phyloP scores from a whole-genome alignment of 2,329 filamentous ascomycete genomes.

The Sporothrix euskadiensis region DNA sequence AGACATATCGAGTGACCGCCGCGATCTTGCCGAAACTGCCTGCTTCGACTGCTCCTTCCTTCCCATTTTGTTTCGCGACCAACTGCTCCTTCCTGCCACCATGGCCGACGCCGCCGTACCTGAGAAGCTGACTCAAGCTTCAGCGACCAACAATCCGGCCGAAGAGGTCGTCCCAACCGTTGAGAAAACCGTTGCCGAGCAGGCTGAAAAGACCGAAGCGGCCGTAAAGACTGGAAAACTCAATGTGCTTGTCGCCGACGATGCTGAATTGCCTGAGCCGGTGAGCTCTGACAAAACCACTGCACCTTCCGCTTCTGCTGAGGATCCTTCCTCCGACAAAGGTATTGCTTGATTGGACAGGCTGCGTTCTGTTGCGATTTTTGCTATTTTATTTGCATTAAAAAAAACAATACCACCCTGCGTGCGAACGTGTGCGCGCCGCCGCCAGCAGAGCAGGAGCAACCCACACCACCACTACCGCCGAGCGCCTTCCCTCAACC shows the following conservation, averaged over 20 bases:
- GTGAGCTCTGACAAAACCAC: not conserved
- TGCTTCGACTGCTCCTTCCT: not conserved
- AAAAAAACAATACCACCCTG: conserved; percentile 21
- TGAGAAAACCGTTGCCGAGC: not conserved
- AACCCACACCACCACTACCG: conserved; percentile 17
- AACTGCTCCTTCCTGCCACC: not conserved
- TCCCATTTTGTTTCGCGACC: not conserved
- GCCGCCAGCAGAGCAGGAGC: not conserved
- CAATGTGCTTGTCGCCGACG: not conserved
- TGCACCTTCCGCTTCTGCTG: not conserved
- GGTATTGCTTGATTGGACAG: conserved; percentile 27
- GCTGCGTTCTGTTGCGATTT: not conserved
- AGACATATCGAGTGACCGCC: not conserved
- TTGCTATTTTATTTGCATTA: conserved; percentile 14
- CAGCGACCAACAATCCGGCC: not conserved
- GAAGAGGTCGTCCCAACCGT: not conserved
- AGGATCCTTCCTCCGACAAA: conserved; percentile 22
- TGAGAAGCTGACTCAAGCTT: not conserved
- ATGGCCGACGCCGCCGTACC: not conserved
- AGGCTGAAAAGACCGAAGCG: not conserved
- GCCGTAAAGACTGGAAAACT: not conserved
- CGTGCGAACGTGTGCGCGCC: not conserved
- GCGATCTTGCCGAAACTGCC: not conserved
- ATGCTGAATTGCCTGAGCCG: not conserved
- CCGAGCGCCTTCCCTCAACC: not conserved